phyloP scores from a whole-genome alignment of 148 eudicot species.

The Silene conica region DNA sequence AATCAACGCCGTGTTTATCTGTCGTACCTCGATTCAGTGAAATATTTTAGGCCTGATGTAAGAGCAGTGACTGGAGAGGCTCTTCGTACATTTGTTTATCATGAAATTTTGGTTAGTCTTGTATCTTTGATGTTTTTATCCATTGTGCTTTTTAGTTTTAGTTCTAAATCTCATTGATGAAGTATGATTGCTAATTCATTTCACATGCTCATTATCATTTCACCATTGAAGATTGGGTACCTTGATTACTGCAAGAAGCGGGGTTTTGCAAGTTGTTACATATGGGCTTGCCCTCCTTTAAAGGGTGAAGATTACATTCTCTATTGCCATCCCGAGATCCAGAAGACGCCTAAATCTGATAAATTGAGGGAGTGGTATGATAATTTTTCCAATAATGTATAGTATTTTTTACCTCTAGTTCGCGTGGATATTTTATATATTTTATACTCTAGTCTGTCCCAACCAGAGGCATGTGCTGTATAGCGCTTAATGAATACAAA shows the following conservation, averaged over 20 bases:
- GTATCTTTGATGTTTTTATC: neutral
- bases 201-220: neutral
- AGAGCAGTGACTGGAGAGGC: conserved; percentile 91
- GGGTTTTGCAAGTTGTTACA: conserved; percentile 95
- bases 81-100: conserved; percentile 97
- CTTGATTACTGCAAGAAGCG: conserved; percentile 92
- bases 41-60: conserved; percentile 95
- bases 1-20: conserved; percentile 95
- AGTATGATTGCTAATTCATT: neutral
- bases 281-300: conserved; percentile 99
- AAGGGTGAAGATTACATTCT: conserved; percentile 99
- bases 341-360: conserved; percentile 98
- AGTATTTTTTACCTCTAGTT: neutral
- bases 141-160: neutral
- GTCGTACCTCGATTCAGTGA: conserved; percentile 96
- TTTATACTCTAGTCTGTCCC: no score
- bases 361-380: conserved; percentile 97
- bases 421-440: no score
- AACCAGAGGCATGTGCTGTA: neutral
- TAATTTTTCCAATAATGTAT: neutral
- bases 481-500: neutral
- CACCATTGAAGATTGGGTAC: conserved; percentile 75
- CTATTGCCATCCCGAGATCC: conserved; percentile 99
- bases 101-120: conserved; percentile 85
- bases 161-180: neutral